Evolutionary conservation across 345 rosid genomes (phyloP), one percentile per base, ranked within the genome.

Genomic region (Hirschfeldia incana): DNA sequence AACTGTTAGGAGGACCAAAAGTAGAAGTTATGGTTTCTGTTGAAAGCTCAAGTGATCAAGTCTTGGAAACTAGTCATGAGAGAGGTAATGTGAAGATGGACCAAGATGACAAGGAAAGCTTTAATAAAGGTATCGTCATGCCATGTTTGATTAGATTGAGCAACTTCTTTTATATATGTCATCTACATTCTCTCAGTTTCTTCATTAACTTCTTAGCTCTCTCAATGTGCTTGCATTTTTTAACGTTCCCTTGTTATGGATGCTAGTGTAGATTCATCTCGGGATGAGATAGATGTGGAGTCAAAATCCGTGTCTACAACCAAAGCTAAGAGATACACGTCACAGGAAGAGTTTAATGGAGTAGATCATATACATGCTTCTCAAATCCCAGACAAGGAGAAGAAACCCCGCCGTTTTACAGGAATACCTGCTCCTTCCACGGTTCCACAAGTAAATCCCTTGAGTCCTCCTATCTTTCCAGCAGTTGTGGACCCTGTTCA

Each of bases 401-500:
- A 29, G 76, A 81, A 70, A 74, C 67, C 78, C 64, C 86, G 75
- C 71, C 62, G 72, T 30, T 84, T 82, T 72, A 82, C 86, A 12
- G 96, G 97, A 29, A 92, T 91, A 79, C 98, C 97, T 65, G 98
- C 98, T 83, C 98, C 96, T 81, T 86, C 87, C 84, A 84, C 86
- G 67, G 83, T 92, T 85, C 85, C 89, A 71, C 91, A 80, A 84
- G 80, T 81, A 34, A 80, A 75, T 36, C 90, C 89, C 62, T 90
- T 89, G 65, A 87, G 82, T 83, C 85, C 92, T 83, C 85, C 92
- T 84, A 79, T 94, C 76, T 87, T 91, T 77, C 93, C 91, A 69
- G 84, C 88, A 16, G 83, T 75, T 77, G 87, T 94, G 72, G 96
- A 92, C 82, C 98, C 89, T 73, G 83, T 88, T 75, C 98, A 94